Conservation (phyloP, 2,329 filamentous ascomycete genomes). For the Botryotinia globosa region DNA sequence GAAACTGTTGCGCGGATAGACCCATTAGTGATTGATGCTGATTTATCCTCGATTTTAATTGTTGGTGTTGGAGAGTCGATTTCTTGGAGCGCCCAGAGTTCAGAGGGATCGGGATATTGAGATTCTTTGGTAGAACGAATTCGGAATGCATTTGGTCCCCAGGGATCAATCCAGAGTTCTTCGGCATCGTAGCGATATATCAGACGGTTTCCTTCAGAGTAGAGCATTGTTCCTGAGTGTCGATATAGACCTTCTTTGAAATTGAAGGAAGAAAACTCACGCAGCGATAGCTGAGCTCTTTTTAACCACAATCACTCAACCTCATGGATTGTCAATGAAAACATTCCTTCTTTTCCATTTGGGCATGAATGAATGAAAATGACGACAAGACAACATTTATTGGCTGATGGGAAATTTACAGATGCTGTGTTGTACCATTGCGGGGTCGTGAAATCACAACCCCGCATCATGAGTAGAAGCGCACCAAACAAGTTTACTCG, state of each 20-base stretch:
- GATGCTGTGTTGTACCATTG: background rate
- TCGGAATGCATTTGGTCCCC: constrained; percentile 48
- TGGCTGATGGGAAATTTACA: background rate
- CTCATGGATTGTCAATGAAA: background rate
- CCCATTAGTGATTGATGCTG: constrained; percentile 46
- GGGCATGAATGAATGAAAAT: background rate
- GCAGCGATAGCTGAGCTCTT: background rate
- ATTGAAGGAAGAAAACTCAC: background rate
- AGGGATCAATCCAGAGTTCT: constrained; percentile 48
- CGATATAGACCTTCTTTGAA: background rate
- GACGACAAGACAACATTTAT: background rate
- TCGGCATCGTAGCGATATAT: constrained; percentile 44
- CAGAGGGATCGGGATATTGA: constrained; percentile 39
- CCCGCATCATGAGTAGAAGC: constrained; percentile 5
- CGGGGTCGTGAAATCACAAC: constrained; percentile 3
- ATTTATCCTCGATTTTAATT: constrained; percentile 17
- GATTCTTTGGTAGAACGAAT: constrained; percentile 46
- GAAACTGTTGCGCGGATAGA: constrained; percentile 48
- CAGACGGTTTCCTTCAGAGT: constrained; percentile 31
- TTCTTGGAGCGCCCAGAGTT: constrained; percentile 43
- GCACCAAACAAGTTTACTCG: constrained; percentile 8
- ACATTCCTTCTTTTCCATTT: background rate
- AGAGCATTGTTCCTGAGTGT: constrained; percentile 27
- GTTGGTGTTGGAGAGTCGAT: background rate
- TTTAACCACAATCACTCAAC: background rate